Evolutionary conservation across 352 stramenopile species (phyloP), one percentile per base, ranked within the genome.

Genomic region (Phytophthora pluvialis): DNA sequence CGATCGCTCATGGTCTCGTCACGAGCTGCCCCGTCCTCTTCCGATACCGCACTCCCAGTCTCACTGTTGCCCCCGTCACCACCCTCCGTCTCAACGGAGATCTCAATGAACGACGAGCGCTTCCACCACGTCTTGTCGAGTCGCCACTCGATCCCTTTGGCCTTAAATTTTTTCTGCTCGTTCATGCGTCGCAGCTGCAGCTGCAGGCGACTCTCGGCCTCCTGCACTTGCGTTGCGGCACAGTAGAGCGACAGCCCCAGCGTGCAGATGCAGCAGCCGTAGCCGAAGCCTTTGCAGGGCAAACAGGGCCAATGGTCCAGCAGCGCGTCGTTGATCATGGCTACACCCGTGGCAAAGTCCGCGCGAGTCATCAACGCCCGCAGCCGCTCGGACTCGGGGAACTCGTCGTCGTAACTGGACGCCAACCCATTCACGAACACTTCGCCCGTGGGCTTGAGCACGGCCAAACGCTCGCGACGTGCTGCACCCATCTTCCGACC

Each of bases 231-330:
- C 9, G 75, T 68, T 18, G 77, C 76, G 29, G 88, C 88, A 29
- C 88, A 94, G 61, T 95, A 95, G 40, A 95, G 80, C 10, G 85
- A 94, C 16, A 94, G 60, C 0, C 88, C 88, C 15, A 91, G 62
- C 29, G 88, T 93, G 69, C 88, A 95, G 25, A 94, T 46, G 64
- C 88, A 95, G 70, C 88, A 95, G 29, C 83, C 83, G 66, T 93
- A 94, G 12, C 77, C 83, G 32, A 94, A 91, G 6, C 85, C 76
- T 55, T 83, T 90, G 72, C 80, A 92, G 5, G 88, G 88, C 56
- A 95, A 40, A 65, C 88, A 95, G 12, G 88, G 88, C 88, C 88
- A 95, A 62, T 93, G 83, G 66, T 95, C 88, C 53, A 81, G 44
- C 21, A 95, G 70, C 32, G 88, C 88, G 64, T 93, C 83, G 63